Conservation (phyloP, 306 rosid species). For the Rosa persica region DNA sequence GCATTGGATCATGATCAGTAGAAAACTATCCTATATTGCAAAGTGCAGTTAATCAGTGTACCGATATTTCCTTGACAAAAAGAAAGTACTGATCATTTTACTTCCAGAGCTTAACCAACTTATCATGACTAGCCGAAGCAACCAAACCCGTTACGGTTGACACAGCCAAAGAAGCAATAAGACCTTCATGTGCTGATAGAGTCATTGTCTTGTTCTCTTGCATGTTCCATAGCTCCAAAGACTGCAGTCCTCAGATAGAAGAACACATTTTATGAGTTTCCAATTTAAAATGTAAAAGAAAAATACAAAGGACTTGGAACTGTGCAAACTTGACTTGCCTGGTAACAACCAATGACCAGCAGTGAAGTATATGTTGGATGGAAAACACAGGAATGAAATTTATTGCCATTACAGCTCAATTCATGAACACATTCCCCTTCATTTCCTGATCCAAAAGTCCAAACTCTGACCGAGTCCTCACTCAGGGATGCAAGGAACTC, state of each 20-base stretch:
- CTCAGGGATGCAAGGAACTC: conserved; percentile 91
- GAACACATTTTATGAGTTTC: background rate
- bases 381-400: conserved; percentile 84
- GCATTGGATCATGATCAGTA: conserved; percentile 22
- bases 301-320: background rate
- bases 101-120: conserved; percentile 88
- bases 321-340: conserved; percentile 54
- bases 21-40: conserved; percentile 31
- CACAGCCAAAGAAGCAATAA: conserved; percentile 73
- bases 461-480: conserved; percentile 92
- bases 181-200: conserved; percentile 84
- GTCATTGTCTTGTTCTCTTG: conserved; percentile 89
- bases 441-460: conserved; percentile 77
- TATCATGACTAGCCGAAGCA: conserved; percentile 95
- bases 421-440: conserved; percentile 90
- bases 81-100: conserved; percentile 28
- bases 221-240: conserved; percentile 98
- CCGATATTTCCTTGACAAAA: background rate
- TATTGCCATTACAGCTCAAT: conserved; percentile 78
- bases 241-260: conserved; percentile 41
- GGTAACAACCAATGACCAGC: conserved; percentile 90
- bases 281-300: background rate
- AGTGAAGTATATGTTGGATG: conserved; percentile 87
- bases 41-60: conserved; percentile 25
- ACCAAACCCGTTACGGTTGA: conserved; percentile 77